Base-by-base conservation (phyloP, 2,329 filamentous ascomycete species). In the Fusarium sp. region DNA sequence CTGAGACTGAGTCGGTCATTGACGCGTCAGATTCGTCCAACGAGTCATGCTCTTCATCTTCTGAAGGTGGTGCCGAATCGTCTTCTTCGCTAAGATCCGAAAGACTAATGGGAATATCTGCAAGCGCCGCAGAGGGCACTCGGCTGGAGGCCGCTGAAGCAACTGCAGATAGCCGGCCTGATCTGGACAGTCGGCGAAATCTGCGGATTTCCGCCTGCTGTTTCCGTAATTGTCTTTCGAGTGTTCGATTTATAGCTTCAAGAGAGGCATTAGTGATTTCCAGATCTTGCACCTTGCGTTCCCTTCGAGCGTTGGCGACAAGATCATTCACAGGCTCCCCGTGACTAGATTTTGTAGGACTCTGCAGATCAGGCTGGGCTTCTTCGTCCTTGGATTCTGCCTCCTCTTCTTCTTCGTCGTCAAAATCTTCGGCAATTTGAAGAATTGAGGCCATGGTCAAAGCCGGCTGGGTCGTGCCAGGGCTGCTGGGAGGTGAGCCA, bases 211-310 rank as follows among this genome's bases (percentile, higher is more conserved):
- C 96, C 1, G 92, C 88, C 37, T 92, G 95, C 74, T 98, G 95
- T 76, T 97, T 97, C 25, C 94, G 89, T 73, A 99, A 85, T 76
- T 98, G 93, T 23, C 93, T 88, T 80, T 99, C 96, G 0, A 99
- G 82, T 0, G 94, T 96, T 53, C 94, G 87, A 76, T 99, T 99
- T 80, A 99, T 98, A 40, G 96, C 96, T 57, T 97, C 87, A 4
- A 99, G 85, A 2, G 94, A 97, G 2, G 93, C 96, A 75, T 99
- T 99, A 56, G 92, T 97, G 67, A 99, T 99, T 77, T 99, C 93
- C 7, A 99, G 83, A 77, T 99, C 96, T 70, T 98, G 87, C 1
- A 99, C 94, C 81, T 98, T 99, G 64, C 96, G 88, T 78, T 98
- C 96, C 35, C 93, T 88, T 30, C 96, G 88, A 15, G 96, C 96